Conservation (phyloP, 2,329 filamentous ascomycete genomes). For the Aureobasidium sp. region DNA sequence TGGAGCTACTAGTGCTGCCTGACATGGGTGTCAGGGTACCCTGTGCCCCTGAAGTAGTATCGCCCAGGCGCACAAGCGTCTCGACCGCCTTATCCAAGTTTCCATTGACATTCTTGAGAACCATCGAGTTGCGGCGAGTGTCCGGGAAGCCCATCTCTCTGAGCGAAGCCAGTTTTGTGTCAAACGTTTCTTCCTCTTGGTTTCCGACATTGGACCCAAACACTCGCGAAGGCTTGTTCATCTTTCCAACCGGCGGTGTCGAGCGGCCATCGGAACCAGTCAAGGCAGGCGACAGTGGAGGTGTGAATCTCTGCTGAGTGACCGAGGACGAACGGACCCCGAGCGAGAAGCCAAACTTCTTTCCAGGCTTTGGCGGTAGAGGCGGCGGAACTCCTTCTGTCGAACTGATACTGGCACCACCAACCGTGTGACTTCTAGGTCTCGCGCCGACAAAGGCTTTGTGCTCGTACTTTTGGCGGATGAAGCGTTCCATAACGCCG, state of each 20-base stretch:
- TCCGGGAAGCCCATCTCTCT: constrained; percentile 91
- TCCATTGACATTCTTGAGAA: constrained; percentile 76
- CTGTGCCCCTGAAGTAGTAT: constrained; percentile 47
- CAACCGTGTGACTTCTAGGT: constrained; percentile 41
- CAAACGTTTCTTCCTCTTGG: constrained; percentile 49
- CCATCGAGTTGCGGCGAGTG: constrained; percentile 68
- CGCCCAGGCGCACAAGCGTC: constrained; percentile 73
- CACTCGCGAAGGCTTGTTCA: constrained; percentile 57
- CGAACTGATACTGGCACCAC: constrained; percentile 44
- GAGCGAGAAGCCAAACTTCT: constrained; percentile 57
- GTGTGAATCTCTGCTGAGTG: constrained; percentile 51
- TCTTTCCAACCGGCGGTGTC: constrained; percentile 26
- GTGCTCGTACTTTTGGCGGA: constrained; percentile 86
- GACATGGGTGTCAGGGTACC: constrained; percentile 33
- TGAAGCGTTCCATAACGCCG: constrained; percentile 89
- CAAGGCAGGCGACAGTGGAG: constrained; percentile 29
- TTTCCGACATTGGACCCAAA: constrained; percentile 62
- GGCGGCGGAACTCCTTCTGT: constrained; percentile 52
- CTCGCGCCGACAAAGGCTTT: constrained; percentile 40
- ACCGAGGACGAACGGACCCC: constrained; percentile 57
- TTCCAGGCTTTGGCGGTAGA: constrained; percentile 53
- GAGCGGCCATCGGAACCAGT: constrained; percentile 22
- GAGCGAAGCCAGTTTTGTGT: constrained; percentile 69
- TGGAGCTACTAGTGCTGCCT: constrained; percentile 36
- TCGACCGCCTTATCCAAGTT: constrained; percentile 84